Base-by-base conservation (phyloP, 1,284 basidiomycete species). In the Ustilago loliicola region DNA sequence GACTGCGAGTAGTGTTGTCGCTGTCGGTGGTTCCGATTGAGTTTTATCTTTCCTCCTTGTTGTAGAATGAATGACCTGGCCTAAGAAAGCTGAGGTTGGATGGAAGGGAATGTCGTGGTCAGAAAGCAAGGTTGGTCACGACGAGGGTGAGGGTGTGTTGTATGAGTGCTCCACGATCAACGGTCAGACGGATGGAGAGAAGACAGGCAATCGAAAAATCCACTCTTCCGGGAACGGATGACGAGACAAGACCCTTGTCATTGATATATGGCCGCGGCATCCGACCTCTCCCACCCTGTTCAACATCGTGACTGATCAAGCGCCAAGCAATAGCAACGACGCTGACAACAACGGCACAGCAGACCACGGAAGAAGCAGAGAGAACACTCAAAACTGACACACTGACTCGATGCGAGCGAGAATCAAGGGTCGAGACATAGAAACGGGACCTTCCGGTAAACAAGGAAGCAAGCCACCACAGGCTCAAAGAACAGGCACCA, bases 241-340 rank as follows among this genome's bases (percentile, higher is more conserved):
- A 55, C 53, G 53, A 55, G 30, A 25, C 5, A 55, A 55, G 53
- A 32, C 32, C 36, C 53, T 53, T 3, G 30, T 32, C 50, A 53
- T 32, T 7, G 17, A 53, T 53, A 47, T 47, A 23, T 23, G 19
- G 17, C 11, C n/a, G 45, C n/a, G 13, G 7, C 36, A 38, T 38
- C 13, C 9, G 17, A 3, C 13, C 36, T 38, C 36, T 38, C 36
- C 3, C 36, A 11, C 36, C 3, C 36, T 10, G n/a, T n/a, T n/a
- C n/a, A n/a, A n/a, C n/a, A n/a, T n/a, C n/a, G n/a, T n/a, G n/a
- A n/a, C n/a, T n/a, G n/a, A n/a, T n/a, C n/a, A n/a, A n/a, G n/a
- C n/a, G n/a, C n/a, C n/a, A n/a, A n/a, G n/a, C n/a, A n/a, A n/a
- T n/a, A n/a, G n/a, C n/a, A n/a, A n/a, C n/a, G n/a, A n/a, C n/a